Percentiles rank a stretch among this genome's conserved stretches.
Conservation (phyloP, 2,329 filamentous ascomycete species). For the Parafenestella ontariensis region DNA sequence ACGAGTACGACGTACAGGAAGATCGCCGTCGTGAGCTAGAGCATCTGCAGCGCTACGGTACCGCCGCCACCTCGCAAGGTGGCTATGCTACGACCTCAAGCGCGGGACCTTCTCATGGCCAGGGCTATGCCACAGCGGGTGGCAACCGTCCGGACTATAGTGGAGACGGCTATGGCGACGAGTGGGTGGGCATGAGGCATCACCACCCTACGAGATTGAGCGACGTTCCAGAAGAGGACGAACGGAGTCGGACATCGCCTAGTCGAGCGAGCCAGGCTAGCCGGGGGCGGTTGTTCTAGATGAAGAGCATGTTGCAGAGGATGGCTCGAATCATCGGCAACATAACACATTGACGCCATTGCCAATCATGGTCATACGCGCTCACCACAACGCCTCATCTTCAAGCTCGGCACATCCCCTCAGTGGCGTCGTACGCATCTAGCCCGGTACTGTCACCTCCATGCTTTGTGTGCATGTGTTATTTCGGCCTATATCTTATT, state of each 20-base stretch:
- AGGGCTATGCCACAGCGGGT: constrained; percentile 25
- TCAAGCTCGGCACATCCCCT: neutral
- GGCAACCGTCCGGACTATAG: constrained; percentile 43
- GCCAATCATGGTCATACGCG: neutral
- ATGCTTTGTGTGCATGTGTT: constrained; percentile 9
- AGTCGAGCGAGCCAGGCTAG: constrained; percentile 47
- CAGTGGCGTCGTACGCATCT: neutral
- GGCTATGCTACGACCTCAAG: constrained; percentile 37
- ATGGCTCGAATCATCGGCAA: neutral
- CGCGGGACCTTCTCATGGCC: constrained; percentile 27
- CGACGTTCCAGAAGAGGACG: constrained; percentile 51
- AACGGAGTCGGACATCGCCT: constrained; percentile 47
- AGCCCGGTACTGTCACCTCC: neutral
- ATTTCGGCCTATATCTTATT: constrained; percentile 10
- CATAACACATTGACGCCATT: neutral
- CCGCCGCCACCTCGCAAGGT: constrained; percentile 37
- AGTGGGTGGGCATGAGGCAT: constrained; percentile 49
- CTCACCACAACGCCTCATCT: neutral
- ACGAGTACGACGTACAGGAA: constrained; percentile 63
- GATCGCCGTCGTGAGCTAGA: constrained; percentile 58
- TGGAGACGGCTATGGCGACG: constrained; percentile 46
- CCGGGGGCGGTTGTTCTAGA: constrained; percentile 32
- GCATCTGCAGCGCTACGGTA: constrained; percentile 55
- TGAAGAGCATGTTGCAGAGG: neutral
- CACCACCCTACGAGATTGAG: constrained; percentile 50